Percentiles rank a stretch among this genome's conserved stretches.
Conservation (phyloP, 2,329 filamentous ascomycete species). For the Cordyceps militaris region DNA sequence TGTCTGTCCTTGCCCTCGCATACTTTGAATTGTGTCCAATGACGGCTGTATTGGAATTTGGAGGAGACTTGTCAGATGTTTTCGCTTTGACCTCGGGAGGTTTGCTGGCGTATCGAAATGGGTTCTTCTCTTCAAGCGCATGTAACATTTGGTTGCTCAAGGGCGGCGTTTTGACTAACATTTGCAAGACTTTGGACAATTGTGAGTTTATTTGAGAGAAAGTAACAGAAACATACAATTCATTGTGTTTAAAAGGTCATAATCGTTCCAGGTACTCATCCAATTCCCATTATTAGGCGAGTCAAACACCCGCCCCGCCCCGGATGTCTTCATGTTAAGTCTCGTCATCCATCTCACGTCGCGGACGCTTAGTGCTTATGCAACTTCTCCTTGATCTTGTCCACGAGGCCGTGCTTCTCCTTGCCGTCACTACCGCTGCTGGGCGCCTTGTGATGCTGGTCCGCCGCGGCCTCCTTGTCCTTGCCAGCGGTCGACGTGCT, state of each 20-base stretch:
- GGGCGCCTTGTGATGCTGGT: background rate
- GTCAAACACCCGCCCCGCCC: background rate
- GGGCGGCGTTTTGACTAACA: background rate
- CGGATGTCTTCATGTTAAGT: background rate
- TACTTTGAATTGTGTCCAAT: background rate
- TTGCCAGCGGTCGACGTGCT: background rate
- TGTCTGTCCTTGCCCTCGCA: background rate
- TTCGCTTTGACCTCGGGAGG: background rate
- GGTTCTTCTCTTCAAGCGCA: too few relatives aligned
- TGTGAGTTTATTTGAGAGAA: background rate
- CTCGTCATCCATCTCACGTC: background rate
- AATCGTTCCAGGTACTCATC: background rate
- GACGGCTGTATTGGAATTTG: background rate
- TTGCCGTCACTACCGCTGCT: background rate
- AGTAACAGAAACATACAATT: background rate
- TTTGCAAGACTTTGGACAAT: background rate
- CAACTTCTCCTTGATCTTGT: conserved; percentile 14
- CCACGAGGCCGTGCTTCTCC: conserved; percentile 12
- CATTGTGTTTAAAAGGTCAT: background rate
- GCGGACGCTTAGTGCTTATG: conserved; percentile 12
- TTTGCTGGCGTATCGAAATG: too few relatives aligned
- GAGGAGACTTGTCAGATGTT: background rate
- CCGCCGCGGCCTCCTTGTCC: background rate
- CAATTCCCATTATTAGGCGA: background rate
- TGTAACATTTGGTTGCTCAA: too few relatives aligned